Percentiles rank a stretch among this genome's conserved stretches.
Evolutionary conservation across 2,329 filamentous ascomycete genomes (phyloP).

Genomic region (Fusarium anthophilum): DNA sequence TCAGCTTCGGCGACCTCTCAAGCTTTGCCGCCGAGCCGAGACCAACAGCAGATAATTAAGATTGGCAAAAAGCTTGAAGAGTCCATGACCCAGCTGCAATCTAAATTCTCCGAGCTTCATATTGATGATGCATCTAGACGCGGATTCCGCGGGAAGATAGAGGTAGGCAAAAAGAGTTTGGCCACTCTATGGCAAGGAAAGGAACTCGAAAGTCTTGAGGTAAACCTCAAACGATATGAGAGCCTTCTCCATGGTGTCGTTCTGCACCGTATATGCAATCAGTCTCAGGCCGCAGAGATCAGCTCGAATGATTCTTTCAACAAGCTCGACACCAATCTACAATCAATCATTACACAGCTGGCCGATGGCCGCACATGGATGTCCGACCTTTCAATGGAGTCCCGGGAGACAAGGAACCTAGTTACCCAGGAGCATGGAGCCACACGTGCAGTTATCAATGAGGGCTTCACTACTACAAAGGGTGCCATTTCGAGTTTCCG

Average conservation of each 20-base stretch:
- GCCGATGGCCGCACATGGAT: accelerated
- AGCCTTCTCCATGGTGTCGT: not conserved
- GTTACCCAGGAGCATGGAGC: not conserved
- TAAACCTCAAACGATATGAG: not conserved
- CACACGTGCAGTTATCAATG: not conserved
- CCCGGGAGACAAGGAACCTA: accelerated
- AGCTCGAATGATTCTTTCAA: accelerated
- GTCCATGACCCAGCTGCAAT: not conserved
- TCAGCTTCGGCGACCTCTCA: not conserved
- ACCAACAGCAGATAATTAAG: not conserved
- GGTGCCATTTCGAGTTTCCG: not conserved
- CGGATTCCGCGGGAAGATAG: not conserved
- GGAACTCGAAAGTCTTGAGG: not conserved
- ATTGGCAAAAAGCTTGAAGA: not conserved
- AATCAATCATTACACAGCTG: not conserved
- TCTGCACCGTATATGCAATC: accelerated
- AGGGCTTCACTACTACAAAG: accelerated
- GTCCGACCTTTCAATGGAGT: accelerated
- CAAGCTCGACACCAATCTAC: not conserved
- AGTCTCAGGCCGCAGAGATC: not conserved
- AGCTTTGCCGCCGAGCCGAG: accelerated
- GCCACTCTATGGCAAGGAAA: not conserved
- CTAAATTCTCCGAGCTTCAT: not conserved
- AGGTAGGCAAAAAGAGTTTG: accelerated
- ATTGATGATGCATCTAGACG: not conserved